A percentile compares a stretch with the other conserved stretches of the same genome.
Conservation (phyloP, 495 filamentous ascomycete genomes). For the Lepraria neglecta region DNA sequence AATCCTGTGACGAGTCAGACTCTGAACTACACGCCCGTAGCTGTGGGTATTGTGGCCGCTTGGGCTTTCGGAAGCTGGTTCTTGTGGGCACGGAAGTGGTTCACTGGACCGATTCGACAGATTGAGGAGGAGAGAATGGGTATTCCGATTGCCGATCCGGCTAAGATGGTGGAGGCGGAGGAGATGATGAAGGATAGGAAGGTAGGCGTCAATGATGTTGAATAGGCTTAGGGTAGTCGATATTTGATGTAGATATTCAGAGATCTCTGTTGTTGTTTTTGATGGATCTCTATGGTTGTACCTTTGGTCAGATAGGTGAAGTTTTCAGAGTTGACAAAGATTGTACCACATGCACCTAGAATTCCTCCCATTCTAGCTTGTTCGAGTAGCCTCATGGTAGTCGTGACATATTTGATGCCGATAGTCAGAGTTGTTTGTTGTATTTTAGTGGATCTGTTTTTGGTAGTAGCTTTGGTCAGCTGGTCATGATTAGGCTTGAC, state of each 20-base stretch:
- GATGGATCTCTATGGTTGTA: too few relatives aligned
- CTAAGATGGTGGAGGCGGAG: conserved; percentile 40
- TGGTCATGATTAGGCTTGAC: too few relatives aligned
- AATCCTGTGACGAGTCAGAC: conserved; percentile 54
- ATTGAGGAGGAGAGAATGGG: conserved; percentile 46
- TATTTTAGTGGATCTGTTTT: too few relatives aligned
- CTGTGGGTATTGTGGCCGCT: conserved; percentile 53
- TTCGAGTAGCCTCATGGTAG: too few relatives aligned
- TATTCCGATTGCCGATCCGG: conserved; percentile 44
- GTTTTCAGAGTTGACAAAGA: too few relatives aligned
- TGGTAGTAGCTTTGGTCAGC: too few relatives aligned
- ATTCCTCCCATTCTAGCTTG: too few relatives aligned
- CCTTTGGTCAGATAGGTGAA: too few relatives aligned
- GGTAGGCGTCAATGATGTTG: neutral
- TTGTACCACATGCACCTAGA: too few relatives aligned
- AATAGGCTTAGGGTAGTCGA: neutral
- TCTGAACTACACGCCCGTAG: conserved; percentile 60
- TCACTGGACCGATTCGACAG: conserved; percentile 50
- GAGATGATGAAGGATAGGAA: conserved; percentile 10
- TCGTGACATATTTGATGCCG: too few relatives aligned
- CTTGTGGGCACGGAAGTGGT: conserved; percentile 50
- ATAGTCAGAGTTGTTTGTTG: too few relatives aligned
- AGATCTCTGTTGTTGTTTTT: too few relatives aligned
- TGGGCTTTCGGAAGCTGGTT: conserved; percentile 40
- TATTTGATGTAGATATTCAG: neutral